A percentile compares a stretch with the other conserved stretches of the same genome.
phyloP scores from a whole-genome alignment of 371 early-diverging fungal species.

The Rhizopus microsporus region DNA sequence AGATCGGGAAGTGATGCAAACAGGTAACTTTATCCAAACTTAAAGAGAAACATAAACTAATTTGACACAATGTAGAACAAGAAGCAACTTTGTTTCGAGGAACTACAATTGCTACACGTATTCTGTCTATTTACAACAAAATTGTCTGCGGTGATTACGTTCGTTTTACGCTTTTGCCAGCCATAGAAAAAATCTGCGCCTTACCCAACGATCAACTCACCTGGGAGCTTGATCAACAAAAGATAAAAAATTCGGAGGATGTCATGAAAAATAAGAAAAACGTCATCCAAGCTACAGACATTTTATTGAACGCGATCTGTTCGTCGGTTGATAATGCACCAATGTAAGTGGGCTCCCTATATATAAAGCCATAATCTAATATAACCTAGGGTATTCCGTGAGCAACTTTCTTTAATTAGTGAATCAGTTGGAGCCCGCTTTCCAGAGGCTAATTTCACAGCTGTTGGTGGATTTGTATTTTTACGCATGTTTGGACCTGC shows the following conservation, averaged over 20 bases:
- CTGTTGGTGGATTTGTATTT: slow-evolving; percentile 94
- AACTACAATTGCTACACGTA: slow-evolving; percentile 87
- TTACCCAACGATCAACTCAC: slow-evolving; percentile 49
- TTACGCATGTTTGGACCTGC: slow-evolving; percentile 93
- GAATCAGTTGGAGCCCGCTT: slow-evolving; percentile 79
- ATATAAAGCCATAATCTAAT: not conserved
- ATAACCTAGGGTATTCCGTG: slow-evolving; percentile 57
- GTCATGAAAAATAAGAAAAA: slow-evolving; percentile 74
- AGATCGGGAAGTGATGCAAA: slow-evolving; percentile 76
- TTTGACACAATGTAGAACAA: slow-evolving; percentile 49
- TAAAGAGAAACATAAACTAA: not conserved
- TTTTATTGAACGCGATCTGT: slow-evolving; percentile 81
- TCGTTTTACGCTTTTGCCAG: slow-evolving; percentile 76
- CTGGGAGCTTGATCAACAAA: slow-evolving; percentile 85
- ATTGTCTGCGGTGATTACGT: slow-evolving; percentile 80
- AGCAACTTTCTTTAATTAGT: slow-evolving; percentile 76
- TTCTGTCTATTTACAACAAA: slow-evolving; percentile 81
- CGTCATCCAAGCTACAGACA: slow-evolving; percentile 72
- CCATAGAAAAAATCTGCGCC: slow-evolving; percentile 59
- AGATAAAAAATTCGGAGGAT: slow-evolving; percentile 63
- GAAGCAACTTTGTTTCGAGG: slow-evolving; percentile 89
- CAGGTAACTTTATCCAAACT: slow-evolving; percentile 43
- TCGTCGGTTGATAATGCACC: slow-evolving; percentile 72
- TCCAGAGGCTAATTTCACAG: slow-evolving; percentile 81
- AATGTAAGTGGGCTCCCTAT: slow-evolving; percentile 19